Percentiles rank a stretch among this genome's conserved stretches.
These are phyloP conservation scores for Pythium dissimile DNA, from an alignment of 352 stramenopile genomes.

Conservation along the genomic window DNA sequence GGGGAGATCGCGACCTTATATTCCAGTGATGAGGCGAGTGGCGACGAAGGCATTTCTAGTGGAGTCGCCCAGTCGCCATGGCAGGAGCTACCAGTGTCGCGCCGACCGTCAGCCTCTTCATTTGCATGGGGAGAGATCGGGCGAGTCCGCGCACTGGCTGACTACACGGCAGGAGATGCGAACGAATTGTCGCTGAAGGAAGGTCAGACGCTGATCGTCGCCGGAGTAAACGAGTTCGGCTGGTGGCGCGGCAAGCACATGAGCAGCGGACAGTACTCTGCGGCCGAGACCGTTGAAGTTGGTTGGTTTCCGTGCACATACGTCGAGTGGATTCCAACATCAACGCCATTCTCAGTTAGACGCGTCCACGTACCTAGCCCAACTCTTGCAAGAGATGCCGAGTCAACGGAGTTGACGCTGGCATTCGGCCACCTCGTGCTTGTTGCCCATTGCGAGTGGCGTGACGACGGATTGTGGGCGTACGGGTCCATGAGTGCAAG, in stretches of 20 bases:
- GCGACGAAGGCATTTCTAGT: neutral
- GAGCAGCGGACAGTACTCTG: too few relatives aligned
- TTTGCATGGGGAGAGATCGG: constrained; percentile 13
- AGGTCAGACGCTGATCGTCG: constrained; percentile 28
- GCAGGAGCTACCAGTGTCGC: neutral
- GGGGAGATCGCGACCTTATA: neutral
- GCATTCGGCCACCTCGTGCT: constrained; percentile 12
- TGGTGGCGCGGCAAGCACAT: constrained; percentile 35
- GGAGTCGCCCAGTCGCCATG: neutral
- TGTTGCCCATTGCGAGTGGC: constrained; percentile 23
- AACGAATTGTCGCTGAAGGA: constrained; percentile 30
- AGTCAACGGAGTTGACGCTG: neutral
- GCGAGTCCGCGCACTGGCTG: constrained; percentile 29
- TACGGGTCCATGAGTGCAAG: neutral
- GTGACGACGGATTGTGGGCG: constrained; percentile 21
- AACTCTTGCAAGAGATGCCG: neutral
- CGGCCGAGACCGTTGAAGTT: neutral
- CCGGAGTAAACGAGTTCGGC: constrained; percentile 36
- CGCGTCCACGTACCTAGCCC: neutral
- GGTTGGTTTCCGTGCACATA: constrained; percentile 59
- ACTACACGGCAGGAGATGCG: constrained; percentile 27
- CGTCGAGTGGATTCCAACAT: constrained; percentile 29
- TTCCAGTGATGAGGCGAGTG: constrained; percentile 1
- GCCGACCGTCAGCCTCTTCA: neutral
- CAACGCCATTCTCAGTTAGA: neutral